A percentile compares a stretch with the other conserved stretches of the same genome.
phyloP scores from a whole-genome alignment of 2,329 filamentous ascomycete species.

The Arachnomyces sp. region DNA sequence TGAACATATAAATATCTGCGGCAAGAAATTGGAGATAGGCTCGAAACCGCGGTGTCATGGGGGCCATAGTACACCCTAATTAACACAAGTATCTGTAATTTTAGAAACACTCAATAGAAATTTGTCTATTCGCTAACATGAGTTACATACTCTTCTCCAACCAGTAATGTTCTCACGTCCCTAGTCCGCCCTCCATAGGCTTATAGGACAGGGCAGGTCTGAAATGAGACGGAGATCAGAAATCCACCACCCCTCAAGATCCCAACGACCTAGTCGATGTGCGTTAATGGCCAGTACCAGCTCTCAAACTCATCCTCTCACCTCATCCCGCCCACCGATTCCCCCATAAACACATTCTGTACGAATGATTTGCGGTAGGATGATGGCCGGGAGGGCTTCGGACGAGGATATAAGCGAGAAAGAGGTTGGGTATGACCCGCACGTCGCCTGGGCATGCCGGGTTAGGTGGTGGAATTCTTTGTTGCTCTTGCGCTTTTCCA shows the following conservation, averaged over 20 bases:
- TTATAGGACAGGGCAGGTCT: slow-evolving; percentile 44
- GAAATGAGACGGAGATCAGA: slow-evolving; percentile 42
- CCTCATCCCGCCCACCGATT: slow-evolving; percentile 1
- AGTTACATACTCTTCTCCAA: no score
- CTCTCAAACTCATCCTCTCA: slow-evolving; percentile 2
- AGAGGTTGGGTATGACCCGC: slow-evolving; percentile 3
- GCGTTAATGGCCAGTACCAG: slow-evolving; percentile 6
- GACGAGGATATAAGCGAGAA: slow-evolving; percentile 5
- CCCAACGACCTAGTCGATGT: slow-evolving; percentile 16
- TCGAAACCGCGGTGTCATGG: no score
- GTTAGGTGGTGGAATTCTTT: slow-evolving; percentile 2
- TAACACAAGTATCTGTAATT: no score
- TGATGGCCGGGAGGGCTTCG: not conserved
- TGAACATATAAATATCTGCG: no score
- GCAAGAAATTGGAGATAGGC: no score
- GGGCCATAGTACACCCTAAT: no score
- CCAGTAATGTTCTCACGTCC: slow-evolving; percentile 43
- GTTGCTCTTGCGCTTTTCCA: slow-evolving; percentile 43
- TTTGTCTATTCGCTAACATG: no score
- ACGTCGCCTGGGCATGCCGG: slow-evolving; percentile 20
- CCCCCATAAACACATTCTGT: slow-evolving; percentile 10
- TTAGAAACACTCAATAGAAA: no score
- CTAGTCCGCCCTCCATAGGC: slow-evolving; percentile 49
- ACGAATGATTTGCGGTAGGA: not conserved
- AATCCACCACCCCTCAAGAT: slow-evolving; percentile 12